phyloP scores from a whole-genome alignment of 2,329 filamentous ascomycete genomes.

The Diaporthe eres region DNA sequence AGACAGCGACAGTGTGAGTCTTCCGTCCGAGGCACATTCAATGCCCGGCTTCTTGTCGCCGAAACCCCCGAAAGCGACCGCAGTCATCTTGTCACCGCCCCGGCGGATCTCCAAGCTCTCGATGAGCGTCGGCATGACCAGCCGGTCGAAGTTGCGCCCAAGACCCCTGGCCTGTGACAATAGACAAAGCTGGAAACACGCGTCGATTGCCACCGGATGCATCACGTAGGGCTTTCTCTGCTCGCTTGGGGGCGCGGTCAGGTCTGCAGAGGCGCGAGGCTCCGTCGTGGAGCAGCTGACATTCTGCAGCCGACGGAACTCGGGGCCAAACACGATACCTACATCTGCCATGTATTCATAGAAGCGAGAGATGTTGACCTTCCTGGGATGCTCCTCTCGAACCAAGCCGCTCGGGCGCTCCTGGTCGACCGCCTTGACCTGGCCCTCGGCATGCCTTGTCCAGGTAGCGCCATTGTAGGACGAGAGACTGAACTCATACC shows the following conservation, averaged over 20 bases:
- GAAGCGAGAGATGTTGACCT: constrained; percentile 15
- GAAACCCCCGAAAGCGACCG: background rate
- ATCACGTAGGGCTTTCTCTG: constrained; percentile 1
- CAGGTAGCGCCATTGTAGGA: background rate
- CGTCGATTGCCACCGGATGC: constrained; percentile 1
- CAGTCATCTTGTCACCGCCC: background rate
- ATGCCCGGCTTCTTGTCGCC: constrained; percentile 10
- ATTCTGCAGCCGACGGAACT: constrained; percentile 3
- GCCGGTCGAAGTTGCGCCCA: background rate
- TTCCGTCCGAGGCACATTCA: background rate
- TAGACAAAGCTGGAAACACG: constrained; percentile 1
- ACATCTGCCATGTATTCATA: constrained; percentile 9
- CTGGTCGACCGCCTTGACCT: background rate
- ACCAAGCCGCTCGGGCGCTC: background rate
- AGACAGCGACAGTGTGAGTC: background rate
- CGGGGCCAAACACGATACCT: background rate
- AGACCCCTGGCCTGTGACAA: background rate
- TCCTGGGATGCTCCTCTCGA: background rate
- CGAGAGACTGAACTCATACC: constrained; percentile 1
- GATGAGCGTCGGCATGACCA: constrained; percentile 6
- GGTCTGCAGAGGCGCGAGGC: background rate
- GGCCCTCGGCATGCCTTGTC: background rate
- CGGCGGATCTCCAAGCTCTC: constrained; percentile 6
- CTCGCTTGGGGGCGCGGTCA: background rate
- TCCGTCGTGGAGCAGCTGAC: background rate